Base-by-base conservation (phyloP, 2,329 filamentous ascomycete genomes). In the Fusarium chuoi region DNA sequence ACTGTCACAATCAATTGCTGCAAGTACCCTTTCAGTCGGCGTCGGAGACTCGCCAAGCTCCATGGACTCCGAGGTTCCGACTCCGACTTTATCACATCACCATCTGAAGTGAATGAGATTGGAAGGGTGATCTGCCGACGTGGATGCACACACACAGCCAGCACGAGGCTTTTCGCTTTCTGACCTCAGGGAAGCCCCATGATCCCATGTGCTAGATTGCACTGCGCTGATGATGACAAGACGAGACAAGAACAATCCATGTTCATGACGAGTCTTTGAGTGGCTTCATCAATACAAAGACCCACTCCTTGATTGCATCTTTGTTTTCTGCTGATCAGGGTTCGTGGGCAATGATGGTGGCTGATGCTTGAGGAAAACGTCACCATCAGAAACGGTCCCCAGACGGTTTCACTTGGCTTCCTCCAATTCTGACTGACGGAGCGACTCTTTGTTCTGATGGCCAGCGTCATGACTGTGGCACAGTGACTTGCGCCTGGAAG, bases 391-490 rank as follows among this genome's bases (percentile, higher is more conserved):
- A 72, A 74, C 58, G 62, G 71, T 64, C 42, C 26, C 58, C 52
- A 20, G 42, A 76, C 67, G 45, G 67, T 68, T 24, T 65, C 65
- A 33, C 60, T 71, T 62, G 26, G 45, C 41, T 54, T 42, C 59
- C 60, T 51, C 39, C 64, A 51, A 54, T 54, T 54, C 61, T 66
- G 42, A 46, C 24, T 28, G 35, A 38, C 14, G 44, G 45, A 35
- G 33, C 26, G 35, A 38, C 57, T 18, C 24, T 28, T 56, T 56
- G 61, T 55, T 64, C 52, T 66, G 56, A 54, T 68, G 30, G 55
- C 46, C 46, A 71, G 64, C 63, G 62, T 67, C 70, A 67, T 72
- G 71, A 65, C 38, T 76, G 75, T 77, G 75, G 74, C 75, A 77
- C 75, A 78, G 75, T 64, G 52, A 51, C 49, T 48, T 73, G 57